Evolutionary conservation across 2,329 filamentous ascomycete genomes (phyloP), one percentile per base, ranked within the genome.

Genomic region (Aaosphaeria arxii): DNA sequence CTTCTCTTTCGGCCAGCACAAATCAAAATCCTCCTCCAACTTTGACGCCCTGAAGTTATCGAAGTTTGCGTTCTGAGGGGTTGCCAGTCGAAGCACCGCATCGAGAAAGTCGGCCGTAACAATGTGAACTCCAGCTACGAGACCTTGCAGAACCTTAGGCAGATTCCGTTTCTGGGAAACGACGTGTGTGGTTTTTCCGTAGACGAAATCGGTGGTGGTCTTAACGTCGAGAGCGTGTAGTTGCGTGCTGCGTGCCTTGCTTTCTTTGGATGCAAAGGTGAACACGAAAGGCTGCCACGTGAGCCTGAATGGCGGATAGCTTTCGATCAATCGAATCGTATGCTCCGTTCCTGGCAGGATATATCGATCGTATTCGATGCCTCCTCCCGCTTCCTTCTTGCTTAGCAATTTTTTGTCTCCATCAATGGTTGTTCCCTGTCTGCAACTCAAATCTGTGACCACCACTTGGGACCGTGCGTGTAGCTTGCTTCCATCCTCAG

Each of bases 201-300:
- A 73, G 28, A 88, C 74, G 67, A 90, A 96, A 4, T 91, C 85
- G 40, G 82, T 77, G 11, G 88, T 75, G 11, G 90, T 85, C 69
- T 96, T 97, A 69, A 97, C 86, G 64, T 96, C 94, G n/a, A 95
- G 78, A 40, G 86, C 82, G 64, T 95, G 90, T 13, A 97, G 81
- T 45, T 79, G 79, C 31, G 80, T 73, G 52, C 82, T 58, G 86
- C 83, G 57, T 49, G 67, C 57, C 78, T 74, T 77, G 55, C 85
- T 88, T 48, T 79, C 81, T 6, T 86, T 84, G 49, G 89, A 87
- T 40, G 85, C 89, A 48, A 97, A 43, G 7, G 39, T 77, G n/a
- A 36, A 9, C n/a, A 91, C 84, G 6, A 89, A 78, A 0, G 90
- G 87, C 30, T 84, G 74, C 91, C 92, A 97, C 51, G 77, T 83